Evolutionary conservation across 225 moss, liverwort and hornwort genomes (phyloP).

Genomic region (Marchantia polymorpha): DNA sequence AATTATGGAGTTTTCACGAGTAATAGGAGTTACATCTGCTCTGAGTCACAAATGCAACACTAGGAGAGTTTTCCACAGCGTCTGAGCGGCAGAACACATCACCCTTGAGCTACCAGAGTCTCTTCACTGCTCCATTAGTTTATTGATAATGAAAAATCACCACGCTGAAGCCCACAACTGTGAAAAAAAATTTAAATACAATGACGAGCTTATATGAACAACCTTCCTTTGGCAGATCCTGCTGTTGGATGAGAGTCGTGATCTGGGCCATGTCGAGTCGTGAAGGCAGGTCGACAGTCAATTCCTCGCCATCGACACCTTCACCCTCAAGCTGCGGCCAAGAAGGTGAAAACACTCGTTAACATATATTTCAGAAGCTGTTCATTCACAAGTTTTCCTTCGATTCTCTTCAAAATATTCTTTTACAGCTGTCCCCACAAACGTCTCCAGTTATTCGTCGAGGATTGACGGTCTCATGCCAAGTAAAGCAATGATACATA

Average conservation of each 20-base stretch:
- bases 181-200: too few relatives aligned
- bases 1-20: neutral
- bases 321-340: constrained; percentile 58
- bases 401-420: too few relatives aligned
- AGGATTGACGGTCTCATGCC: neutral
- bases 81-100: neutral
- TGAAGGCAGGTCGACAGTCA: constrained; percentile 52
- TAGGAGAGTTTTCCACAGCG: too few relatives aligned
- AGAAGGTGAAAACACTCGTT: neutral
- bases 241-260: neutral
- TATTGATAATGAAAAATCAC: neutral
- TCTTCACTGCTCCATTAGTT: neutral
- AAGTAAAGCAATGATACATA: neutral
- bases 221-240: constrained; percentile 27
- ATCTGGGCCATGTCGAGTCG: constrained; percentile 43
- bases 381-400: neutral
- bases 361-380: neutral
- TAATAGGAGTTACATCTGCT: too few relatives aligned
- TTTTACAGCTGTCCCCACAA: neutral
- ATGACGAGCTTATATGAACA: neutral
- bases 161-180: neutral
- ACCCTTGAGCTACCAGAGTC: neutral
- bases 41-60: neutral
- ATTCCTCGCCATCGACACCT: constrained; percentile 68
- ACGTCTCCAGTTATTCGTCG: neutral